These are phyloP conservation scores for Pseudogymnoascus sp. DNA, from an alignment of 2,329 filamentous ascomycete species.

Conservation along the genomic window DNA sequence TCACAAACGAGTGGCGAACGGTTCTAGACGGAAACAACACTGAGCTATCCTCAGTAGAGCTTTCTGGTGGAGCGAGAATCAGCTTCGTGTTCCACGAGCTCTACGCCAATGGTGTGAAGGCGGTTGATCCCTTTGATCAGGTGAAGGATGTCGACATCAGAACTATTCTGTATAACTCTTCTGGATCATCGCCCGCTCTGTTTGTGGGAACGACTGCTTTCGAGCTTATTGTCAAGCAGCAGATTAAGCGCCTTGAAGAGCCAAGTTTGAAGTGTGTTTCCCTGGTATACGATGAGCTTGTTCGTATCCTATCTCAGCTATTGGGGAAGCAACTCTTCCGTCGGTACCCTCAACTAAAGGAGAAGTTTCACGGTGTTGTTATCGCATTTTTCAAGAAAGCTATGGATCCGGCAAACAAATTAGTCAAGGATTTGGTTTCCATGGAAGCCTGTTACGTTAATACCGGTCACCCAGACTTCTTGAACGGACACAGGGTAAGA, in stretches of 20 bases:
- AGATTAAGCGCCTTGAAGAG: slow-evolving; percentile 93
- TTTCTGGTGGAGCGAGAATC: slow-evolving; percentile 95
- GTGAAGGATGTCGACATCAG: slow-evolving; percentile 98
- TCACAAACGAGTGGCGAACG: slow-evolving; percentile 94
- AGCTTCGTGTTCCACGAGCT: slow-evolving; percentile 99
- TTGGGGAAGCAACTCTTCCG: slow-evolving; percentile 84
- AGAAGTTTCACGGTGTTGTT: slow-evolving; percentile 91
- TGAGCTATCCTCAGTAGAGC: slow-evolving; percentile 85
- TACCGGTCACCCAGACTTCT: slow-evolving; percentile 94
- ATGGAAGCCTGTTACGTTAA: slow-evolving; percentile 99
- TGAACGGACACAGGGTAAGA: slow-evolving; percentile 81
- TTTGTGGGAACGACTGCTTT: slow-evolving; percentile 99
- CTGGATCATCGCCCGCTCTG: slow-evolving; percentile 90
- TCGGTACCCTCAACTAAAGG: slow-evolving; percentile 87
- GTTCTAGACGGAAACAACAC: slow-evolving; percentile 95
- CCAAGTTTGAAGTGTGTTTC: slow-evolving; percentile 96
- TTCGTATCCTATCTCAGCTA: slow-evolving; percentile 86
- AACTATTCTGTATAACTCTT: slow-evolving; percentile 96
- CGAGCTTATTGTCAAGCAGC: slow-evolving; percentile 95
- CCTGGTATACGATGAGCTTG: slow-evolving; percentile 92
- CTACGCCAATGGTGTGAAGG: slow-evolving; percentile 95
- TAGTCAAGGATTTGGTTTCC: slow-evolving; percentile 81
- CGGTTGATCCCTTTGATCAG: slow-evolving; percentile 92
- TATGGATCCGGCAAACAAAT: slow-evolving; percentile 97
- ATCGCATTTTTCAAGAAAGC: slow-evolving; percentile 96